These are phyloP conservation scores for Starmera dryadoides DNA, from an alignment of 805 yeast species.

Conservation along the genomic window DNA sequence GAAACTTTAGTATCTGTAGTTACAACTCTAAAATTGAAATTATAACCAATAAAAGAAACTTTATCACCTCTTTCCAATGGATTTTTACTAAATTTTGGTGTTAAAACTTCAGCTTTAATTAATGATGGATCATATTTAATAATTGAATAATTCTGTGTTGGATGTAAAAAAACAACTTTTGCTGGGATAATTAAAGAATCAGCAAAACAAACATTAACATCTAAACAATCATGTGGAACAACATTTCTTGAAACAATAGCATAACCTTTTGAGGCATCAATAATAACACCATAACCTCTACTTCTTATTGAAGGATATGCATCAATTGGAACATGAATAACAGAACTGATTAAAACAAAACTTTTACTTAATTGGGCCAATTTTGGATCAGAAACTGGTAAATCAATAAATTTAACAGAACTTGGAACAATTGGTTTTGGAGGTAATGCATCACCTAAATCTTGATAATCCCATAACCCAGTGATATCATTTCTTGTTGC, in stretches of 20 bases:
- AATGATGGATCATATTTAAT: slow-evolving; percentile 74
- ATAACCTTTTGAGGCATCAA: slow-evolving; percentile 75
- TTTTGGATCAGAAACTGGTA: slow-evolving; percentile 48
- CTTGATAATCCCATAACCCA: slow-evolving; percentile 51
- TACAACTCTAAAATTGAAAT: slow-evolving; percentile 59
- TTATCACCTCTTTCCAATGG: slow-evolving; percentile 71
- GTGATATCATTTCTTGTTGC: slow-evolving; percentile 56
- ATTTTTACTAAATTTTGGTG: slow-evolving; percentile 52
- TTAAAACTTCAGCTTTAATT: slow-evolving; percentile 60
- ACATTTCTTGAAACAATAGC: slow-evolving; percentile 70
- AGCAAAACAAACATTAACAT: slow-evolving; percentile 72
- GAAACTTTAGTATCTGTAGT: slow-evolving; percentile 71
- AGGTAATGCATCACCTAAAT: slow-evolving; percentile 49
- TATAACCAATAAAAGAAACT: slow-evolving; percentile 75
- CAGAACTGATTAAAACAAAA: slow-evolving; percentile 62
- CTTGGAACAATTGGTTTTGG: slow-evolving; percentile 46
- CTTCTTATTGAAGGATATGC: slow-evolving; percentile 58
- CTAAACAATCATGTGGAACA: slow-evolving; percentile 74
- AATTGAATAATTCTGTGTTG: slow-evolving; percentile 79
- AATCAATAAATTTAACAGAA: slow-evolving; percentile 61
- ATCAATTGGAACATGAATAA: slow-evolving; percentile 67
- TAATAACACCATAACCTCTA: slow-evolving; percentile 68
- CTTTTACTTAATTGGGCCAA: slow-evolving; percentile 56
- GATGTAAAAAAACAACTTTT: slow-evolving; percentile 76
- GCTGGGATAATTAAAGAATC: slow-evolving; percentile 81